Evolutionary conservation across 164 flowering plant species (phyloP).

Genomic region (Macadamia integrifolia): DNA sequence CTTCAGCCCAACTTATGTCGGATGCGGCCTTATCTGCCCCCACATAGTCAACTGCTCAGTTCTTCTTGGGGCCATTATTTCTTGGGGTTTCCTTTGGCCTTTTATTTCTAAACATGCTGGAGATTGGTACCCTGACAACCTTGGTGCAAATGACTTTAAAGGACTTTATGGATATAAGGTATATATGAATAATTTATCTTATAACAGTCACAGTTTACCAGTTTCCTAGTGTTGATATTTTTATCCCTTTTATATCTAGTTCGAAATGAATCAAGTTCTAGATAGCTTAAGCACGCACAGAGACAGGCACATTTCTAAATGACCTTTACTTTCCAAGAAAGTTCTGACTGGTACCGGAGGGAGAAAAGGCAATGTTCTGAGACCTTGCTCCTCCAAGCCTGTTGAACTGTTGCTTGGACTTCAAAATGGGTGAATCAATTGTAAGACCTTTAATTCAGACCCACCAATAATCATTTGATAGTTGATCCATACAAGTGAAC

Average conservation of each 20-base stretch:
- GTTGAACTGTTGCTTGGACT: too few species aligned
- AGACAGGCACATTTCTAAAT: neutral
- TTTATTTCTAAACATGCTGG: constrained; percentile 68
- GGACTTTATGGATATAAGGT: constrained; percentile 99
- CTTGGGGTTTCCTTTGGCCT: constrained; percentile 99
- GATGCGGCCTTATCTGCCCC: constrained; percentile 97
- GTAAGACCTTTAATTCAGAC: too few species aligned
- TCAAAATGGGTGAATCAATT: too few species aligned
- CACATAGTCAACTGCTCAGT: constrained; percentile 94
- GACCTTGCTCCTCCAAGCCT: too few species aligned
- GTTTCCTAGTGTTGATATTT: neutral
- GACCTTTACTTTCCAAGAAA: too few species aligned
- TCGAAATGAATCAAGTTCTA: neutral
- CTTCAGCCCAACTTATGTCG: constrained; percentile 94
- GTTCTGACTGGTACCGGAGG: too few species aligned
- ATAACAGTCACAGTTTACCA: neutral
- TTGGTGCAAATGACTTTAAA: constrained; percentile 85
- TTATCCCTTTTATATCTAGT: neutral
- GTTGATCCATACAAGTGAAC: too few species aligned
- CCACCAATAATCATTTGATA: too few species aligned
- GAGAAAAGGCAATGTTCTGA: too few species aligned
- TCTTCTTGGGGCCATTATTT: constrained; percentile 87
- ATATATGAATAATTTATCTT: neutral
- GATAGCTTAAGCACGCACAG: too few species aligned
- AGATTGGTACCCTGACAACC: constrained; percentile 88